Conservation (phyloP, 2,329 filamentous ascomycete species). For the Cryphonectria nitschkei region DNA sequence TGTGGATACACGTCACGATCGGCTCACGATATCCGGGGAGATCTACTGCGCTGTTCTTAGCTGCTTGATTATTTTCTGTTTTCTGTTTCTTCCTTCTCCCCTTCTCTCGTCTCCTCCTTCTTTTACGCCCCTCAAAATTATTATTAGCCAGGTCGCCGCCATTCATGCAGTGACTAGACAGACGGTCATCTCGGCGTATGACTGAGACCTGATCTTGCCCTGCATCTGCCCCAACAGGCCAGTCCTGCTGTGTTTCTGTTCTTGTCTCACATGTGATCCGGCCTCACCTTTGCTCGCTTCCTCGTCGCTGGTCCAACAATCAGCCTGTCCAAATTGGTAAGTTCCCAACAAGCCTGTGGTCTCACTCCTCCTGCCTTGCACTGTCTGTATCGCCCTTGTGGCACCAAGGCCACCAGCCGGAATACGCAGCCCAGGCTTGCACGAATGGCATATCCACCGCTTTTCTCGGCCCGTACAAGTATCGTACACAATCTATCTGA, state of each 20-base stretch:
- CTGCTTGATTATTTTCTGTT: neutral
- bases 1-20: neutral
- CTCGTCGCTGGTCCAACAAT: constrained; percentile 2
- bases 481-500: neutral
- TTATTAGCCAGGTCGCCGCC: neutral
- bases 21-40: constrained; percentile 1
- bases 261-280: constrained; percentile 7
- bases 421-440: neutral
- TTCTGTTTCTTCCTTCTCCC: neutral
- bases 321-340: neutral
- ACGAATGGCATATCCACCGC: neutral
- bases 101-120: neutral
- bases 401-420: neutral
- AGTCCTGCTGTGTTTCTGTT: constrained; percentile 15
- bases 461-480: neutral
- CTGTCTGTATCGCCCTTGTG: neutral
- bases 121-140: neutral
- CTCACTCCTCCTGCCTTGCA: neutral
- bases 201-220: constrained; percentile 5
- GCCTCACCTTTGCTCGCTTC: constrained; percentile 6
- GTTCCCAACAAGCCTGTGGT: constrained; percentile 6
- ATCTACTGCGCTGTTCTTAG: neutral
- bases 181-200: neutral
- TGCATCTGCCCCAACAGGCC: neutral
- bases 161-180: neutral